A percentile compares a stretch with the other conserved stretches of the same genome.
phyloP scores from a whole-genome alignment of 2,329 filamentous ascomycete species.

The Fusarium phyllophilum region DNA sequence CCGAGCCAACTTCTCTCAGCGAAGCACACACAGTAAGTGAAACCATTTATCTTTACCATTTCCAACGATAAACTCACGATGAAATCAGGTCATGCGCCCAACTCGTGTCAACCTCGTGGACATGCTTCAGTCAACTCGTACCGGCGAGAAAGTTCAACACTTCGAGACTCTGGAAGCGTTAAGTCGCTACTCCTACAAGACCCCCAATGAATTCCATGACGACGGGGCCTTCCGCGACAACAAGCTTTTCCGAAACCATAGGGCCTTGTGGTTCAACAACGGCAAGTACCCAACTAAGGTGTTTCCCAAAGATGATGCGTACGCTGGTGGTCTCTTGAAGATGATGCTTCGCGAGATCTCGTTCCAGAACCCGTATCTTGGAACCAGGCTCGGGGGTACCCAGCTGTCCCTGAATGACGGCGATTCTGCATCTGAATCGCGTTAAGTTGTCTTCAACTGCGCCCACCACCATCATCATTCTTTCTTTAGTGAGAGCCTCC shows the following conservation, averaged over 20 bases:
- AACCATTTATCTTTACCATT: rapidly evolving
- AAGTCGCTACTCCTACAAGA: no score
- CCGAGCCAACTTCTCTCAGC: constrained; percentile 1
- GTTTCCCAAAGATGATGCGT: neutral
- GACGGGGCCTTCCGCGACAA: no score
- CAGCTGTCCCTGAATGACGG: neutral
- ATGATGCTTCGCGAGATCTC: constrained; percentile 25
- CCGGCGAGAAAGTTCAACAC: neutral
- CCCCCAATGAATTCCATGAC: no score
- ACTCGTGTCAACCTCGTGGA: constrained; percentile 7
- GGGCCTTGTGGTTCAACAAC: no score
- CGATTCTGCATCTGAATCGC: neutral
- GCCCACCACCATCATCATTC: neutral
- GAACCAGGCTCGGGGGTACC: neutral
- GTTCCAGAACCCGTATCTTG: rapidly evolving
- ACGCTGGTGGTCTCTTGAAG: neutral
- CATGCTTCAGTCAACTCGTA: neutral
- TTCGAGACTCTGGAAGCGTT: neutral
- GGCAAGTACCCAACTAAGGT: no score
- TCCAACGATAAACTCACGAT: neutral
- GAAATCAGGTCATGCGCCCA: neutral
- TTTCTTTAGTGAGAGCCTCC: neutral
- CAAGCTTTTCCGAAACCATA: no score
- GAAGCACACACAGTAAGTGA: constrained; percentile 12
- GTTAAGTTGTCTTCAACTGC: neutral